phyloP scores from a whole-genome alignment of 75 land plant species.

The Pseudotsuga menziesii region DNA sequence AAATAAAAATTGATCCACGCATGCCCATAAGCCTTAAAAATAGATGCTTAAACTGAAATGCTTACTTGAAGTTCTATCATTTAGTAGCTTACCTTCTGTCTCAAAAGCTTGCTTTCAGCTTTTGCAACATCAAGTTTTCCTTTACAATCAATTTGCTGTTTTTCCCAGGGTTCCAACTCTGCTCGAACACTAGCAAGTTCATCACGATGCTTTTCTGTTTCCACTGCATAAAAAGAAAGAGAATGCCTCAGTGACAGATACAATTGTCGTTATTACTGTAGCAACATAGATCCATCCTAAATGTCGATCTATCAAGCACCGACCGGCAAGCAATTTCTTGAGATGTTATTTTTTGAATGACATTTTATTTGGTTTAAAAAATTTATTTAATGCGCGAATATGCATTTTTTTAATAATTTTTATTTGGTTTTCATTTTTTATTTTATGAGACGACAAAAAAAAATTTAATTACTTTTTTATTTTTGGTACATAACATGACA shows the following conservation, averaged over 20 bases:
- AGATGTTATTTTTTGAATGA: too few species aligned
- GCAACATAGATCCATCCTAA: too few species aligned
- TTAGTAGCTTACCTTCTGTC: constrained; percentile 57
- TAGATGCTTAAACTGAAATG: background rate
- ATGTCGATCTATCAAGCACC: too few species aligned
- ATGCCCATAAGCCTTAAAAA: too few species aligned
- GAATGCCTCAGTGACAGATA: background rate
- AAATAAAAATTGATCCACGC: background rate
- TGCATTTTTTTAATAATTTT: too few species aligned
- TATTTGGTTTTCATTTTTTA: too few species aligned
- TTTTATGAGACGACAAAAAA: too few species aligned
- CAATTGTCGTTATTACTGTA: background rate
- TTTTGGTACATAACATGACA: too few species aligned
- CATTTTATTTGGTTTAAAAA: too few species aligned
- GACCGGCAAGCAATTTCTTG: too few species aligned
- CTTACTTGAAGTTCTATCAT: background rate
- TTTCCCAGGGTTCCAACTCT: constrained; percentile 96
- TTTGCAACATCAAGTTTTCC: constrained; percentile 80
- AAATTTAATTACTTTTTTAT: too few species aligned
- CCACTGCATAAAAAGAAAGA: constrained; percentile 36
- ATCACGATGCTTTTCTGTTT: constrained; percentile 66
- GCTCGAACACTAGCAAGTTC: constrained; percentile 68
- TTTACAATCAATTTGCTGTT: constrained; percentile 74
- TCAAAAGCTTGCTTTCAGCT: constrained; percentile 69
- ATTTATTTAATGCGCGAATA: too few species aligned